Percentiles rank a stretch among this genome's conserved stretches.
phyloP scores from a whole-genome alignment of 495 filamentous ascomycete species.

The Polyplosphaeria fusca region DNA sequence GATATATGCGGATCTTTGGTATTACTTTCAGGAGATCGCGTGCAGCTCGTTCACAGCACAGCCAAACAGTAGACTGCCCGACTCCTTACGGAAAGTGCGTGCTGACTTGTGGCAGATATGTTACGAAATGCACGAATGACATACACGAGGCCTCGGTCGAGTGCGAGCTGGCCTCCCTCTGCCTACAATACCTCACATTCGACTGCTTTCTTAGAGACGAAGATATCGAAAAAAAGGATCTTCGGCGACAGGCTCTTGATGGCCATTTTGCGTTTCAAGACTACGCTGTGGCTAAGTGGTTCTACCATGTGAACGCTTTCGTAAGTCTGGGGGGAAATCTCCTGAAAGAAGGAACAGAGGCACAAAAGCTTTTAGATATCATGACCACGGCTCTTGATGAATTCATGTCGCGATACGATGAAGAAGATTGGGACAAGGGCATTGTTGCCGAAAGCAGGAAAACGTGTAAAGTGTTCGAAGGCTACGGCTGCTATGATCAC shows the following conservation, averaged over 20 bases:
- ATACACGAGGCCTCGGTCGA: constrained; percentile 38
- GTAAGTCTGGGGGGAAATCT: constrained; percentile 12
- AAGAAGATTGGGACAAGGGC: constrained; percentile 1
- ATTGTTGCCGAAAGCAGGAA: constrained; percentile 3
- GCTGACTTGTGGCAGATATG: constrained; percentile 22
- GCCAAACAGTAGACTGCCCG: constrained; percentile 43
- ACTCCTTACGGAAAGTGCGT: background rate
- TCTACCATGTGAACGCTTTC: constrained; percentile 38
- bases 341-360: background rate
- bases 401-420: constrained; percentile 1
- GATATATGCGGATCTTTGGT: constrained; percentile 50
- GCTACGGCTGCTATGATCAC: constrained; percentile 21
- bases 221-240: constrained; percentile 18
- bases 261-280: constrained; percentile 43
- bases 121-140: constrained; percentile 29
- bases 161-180: constrained; percentile 40
- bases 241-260: constrained; percentile 22
- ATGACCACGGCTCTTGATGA: constrained; percentile 3
- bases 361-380: background rate
- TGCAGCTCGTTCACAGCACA: constrained; percentile 44
- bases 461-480: constrained; percentile 13
- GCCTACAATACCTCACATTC: constrained; percentile 43
- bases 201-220: constrained; percentile 34
- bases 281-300: constrained; percentile 44
- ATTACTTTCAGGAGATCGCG: background rate